Conservation (phyloP, 805 yeast genomes). For the Kurtzmaniella cleridarum region DNA sequence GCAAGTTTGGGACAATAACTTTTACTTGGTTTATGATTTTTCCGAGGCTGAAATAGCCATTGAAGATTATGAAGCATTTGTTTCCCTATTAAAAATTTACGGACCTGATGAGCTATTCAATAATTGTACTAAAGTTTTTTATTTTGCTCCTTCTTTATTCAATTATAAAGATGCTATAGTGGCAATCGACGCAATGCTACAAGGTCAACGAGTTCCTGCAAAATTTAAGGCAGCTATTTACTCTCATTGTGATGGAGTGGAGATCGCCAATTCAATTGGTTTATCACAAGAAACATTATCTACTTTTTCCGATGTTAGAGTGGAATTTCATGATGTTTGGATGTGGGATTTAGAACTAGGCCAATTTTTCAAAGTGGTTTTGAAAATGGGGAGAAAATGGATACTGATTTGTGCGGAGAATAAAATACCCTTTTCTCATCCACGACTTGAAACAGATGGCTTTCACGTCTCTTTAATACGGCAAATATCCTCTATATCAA, state of each 20-base stretch:
- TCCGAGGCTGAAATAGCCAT: conserved; percentile 38
- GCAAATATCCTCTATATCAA: conserved; percentile 26
- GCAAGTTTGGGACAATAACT: conserved; percentile 67
- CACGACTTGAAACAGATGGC: conserved; percentile 18
- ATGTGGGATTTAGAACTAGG: conserved; percentile 44
- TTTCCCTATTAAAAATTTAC: conserved; percentile 33
- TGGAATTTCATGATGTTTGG: conserved; percentile 32
- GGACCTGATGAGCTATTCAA: conserved; percentile 47
- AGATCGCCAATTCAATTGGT: conserved; percentile 29
- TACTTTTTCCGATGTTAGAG: conserved; percentile 32
- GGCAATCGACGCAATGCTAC: conserved; percentile 16
- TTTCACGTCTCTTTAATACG: conserved; percentile 32
- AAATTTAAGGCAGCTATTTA: conserved; percentile 22
- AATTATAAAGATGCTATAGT: conserved; percentile 17
- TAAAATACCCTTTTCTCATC: conserved; percentile 12
- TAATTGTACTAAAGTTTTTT: conserved; percentile 52
- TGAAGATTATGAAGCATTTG: conserved; percentile 20
- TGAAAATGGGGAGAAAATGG: conserved; percentile 67
- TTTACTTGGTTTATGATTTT: conserved; percentile 60
- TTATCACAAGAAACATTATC: conserved; percentile 29
- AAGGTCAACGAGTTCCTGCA: conserved; percentile 11
- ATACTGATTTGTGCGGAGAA: conserved; percentile 46
- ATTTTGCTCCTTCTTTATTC: conserved; percentile 41
- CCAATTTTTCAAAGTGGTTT: conserved; percentile 52
- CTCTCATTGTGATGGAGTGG: conserved; percentile 29